Evolutionary conservation across 2,329 filamentous ascomycete species (phyloP), one percentile per base, ranked within the genome.

Genomic region (Penicillium sp.): DNA sequence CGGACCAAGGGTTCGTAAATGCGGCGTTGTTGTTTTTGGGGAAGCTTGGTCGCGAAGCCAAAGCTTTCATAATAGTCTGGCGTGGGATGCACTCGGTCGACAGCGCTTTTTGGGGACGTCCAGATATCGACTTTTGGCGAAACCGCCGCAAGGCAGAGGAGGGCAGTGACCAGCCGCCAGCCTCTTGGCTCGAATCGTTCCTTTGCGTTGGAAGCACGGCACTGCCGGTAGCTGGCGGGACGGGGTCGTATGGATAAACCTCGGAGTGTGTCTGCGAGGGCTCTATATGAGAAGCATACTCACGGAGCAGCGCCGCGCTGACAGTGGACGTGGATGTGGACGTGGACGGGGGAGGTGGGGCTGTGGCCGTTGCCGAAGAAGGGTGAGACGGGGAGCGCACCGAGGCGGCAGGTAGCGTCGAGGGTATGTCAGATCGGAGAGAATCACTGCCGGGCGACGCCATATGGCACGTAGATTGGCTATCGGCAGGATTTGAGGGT

Each of bases 1-100:
- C 75, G 54, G 88, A 71, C 25, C 83, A 82, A 20, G 86, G 46
- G 42, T 50, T 78, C 42, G 82, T 76, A 65, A 85, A 79, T 46
- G 84, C 80, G 63, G 60, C 60, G 59, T 79, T 78, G 25, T 47
- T 66, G 60, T 77, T 80, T 63, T 79, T 79, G 49, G 78, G 74
- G 38, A 81, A 77, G 12, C 74, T 72, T 15, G 74, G 69, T 32
- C 75, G 71, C 23, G 87, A 90, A 48, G 86, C 86, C 58, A 92
- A 73, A 5, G 87, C 88, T 73, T 93, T 91, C 75, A 91, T 82
- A 63, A 90, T 83, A 48, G 88, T 92, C 72, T 92, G 88, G 55
- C 83, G 83, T 10, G 88, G 87, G 57, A 91, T 76, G 42, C 78
- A 78, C 61, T 88, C 86, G 65, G 81, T 78, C 9, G 84, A 86